Evolutionary conservation across 2,329 filamentous ascomycete species (phyloP).

Genomic region (Phialophora expanda): DNA sequence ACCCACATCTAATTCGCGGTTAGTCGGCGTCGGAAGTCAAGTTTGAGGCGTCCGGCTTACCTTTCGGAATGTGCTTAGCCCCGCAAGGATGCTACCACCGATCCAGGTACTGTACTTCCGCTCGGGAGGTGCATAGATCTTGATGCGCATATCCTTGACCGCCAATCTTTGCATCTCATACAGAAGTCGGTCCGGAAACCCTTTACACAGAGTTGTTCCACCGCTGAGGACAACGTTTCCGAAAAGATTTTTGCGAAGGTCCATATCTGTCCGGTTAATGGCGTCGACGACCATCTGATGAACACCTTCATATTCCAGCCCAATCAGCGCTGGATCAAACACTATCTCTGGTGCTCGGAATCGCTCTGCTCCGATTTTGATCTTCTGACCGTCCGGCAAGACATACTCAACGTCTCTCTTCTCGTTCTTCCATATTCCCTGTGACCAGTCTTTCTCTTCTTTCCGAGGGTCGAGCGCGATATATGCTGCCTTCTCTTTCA

Average conservation of each 20-base stretch:
- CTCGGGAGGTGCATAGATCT: slow-evolving; percentile 97
- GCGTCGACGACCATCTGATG: slow-evolving; percentile 98
- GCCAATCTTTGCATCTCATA: slow-evolving; percentile 91
- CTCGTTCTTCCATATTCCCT: slow-evolving; percentile 69
- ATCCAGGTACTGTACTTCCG: slow-evolving; percentile 99
- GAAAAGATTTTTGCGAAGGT: slow-evolving; percentile 90
- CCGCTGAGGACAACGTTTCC: slow-evolving; percentile 97
- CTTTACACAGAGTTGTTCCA: slow-evolving; percentile 93
- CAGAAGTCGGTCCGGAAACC: slow-evolving; percentile 90
- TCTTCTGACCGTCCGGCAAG: slow-evolving; percentile 88
- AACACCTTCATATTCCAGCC: slow-evolving; percentile 93
- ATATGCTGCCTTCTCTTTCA: slow-evolving; percentile 95
- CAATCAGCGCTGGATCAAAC: slow-evolving; percentile 96
- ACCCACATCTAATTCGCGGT: slow-evolving; percentile 84
- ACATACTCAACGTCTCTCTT: slow-evolving; percentile 84
- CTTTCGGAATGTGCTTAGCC: slow-evolving; percentile 97
- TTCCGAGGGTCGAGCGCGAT: slow-evolving; percentile 87
- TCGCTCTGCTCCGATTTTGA: slow-evolving; percentile 92
- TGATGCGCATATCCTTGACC: slow-evolving; percentile 99
- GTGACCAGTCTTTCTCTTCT: slow-evolving; percentile 95
- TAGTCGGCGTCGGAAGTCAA: neutral
- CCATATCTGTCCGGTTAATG: slow-evolving; percentile 92
- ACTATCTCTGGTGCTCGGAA: slow-evolving; percentile 97
- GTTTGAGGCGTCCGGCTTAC: slow-evolving; percentile 56
- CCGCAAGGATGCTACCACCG: slow-evolving; percentile 93